Percentiles rank a stretch among this genome's conserved stretches.
These are phyloP conservation scores for Argentina anserina DNA, from an alignment of 306 rosid species.

Conservation along the genomic window DNA sequence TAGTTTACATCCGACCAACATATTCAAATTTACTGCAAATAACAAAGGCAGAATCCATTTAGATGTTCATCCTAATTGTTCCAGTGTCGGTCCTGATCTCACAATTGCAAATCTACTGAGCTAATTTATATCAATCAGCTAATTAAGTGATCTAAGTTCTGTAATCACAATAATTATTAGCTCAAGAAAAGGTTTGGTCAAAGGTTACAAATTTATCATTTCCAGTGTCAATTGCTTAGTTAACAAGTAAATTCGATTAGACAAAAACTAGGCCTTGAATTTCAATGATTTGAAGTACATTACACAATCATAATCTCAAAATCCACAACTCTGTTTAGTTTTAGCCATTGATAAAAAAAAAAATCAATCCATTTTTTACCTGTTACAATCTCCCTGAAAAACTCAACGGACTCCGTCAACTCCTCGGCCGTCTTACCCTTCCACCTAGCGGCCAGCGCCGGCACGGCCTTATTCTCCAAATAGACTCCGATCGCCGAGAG, in stretches of 20 bases:
- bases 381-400: slow-evolving; percentile 58
- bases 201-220: not conserved
- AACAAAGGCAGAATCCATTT: not conserved
- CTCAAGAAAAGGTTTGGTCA: too few species aligned
- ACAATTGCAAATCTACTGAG: not conserved
- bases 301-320: not conserved
- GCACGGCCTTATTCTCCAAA: slow-evolving; percentile 56
- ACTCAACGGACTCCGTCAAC: slow-evolving; percentile 50
- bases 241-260: not conserved
- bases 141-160: not conserved
- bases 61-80: not conserved
- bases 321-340: not conserved
- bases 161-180: too few species aligned
- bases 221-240: not conserved
- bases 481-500: slow-evolving; percentile 71
- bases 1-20: not conserved
- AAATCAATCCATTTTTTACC: slow-evolving; percentile 44
- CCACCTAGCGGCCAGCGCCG: slow-evolving; percentile 60
- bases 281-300: not conserved
- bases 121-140: not conserved
- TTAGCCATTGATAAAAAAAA: not conserved
- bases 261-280: not conserved
- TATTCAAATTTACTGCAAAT: not conserved
- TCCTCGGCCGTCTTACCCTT: slow-evolving; percentile 44
- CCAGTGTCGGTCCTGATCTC: not conserved